Base-by-base conservation (phyloP, 1,284 basidiomycete genomes). In the Coriolopsis trogii region DNA sequence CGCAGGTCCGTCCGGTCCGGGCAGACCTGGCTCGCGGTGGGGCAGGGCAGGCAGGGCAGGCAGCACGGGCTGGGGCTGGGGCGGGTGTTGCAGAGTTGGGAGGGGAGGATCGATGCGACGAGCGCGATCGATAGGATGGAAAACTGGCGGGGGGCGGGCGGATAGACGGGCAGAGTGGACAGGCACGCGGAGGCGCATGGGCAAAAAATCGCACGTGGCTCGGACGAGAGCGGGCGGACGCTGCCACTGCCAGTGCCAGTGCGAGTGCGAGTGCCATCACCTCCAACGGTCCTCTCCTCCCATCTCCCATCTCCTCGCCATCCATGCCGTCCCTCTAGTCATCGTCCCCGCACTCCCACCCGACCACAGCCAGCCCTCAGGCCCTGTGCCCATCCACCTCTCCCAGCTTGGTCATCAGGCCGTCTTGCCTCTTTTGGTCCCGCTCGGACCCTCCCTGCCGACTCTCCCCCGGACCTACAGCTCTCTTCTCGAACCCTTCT, bases 181-280 rank as follows among this genome's bases (percentile, higher is more conserved):
- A n/a, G n/a, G n/a, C n/a, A n/a, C n/a, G n/a, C n/a, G n/a, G n/a
- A n/a, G 41, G 39, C 34, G 28, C 31, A 43, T 39, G 45, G 40
- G 41, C 25, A 43, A 43, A 33, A 46, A 39, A 25, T n/a, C 41
- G 46, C 53, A 52, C 43, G 49, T 51, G 53, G 15, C 41, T 52
- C 56, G 56, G 56, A 46, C 41, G 46, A 55, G 47, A 42, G 56
- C 56, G 56, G 56, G 52, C 45, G 34, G 41, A 36, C 29, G 41
- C 41, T 38, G n/a, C n/a, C n/a, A n/a, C n/a, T n/a, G n/a, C n/a
- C n/a, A n/a, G n/a, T n/a, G n/a, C n/a, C n/a, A n/a, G n/a, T n/a
- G n/a, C n/a, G n/a, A n/a, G n/a, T n/a, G n/a, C n/a, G n/a, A n/a
- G n/a, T n/a, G 47, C 15, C 42, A 48, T 42, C 56, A 34, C 55